phyloP scores from a whole-genome alignment of 2,329 filamentous ascomycete genomes.

The Aspergillus costaricaensis region DNA sequence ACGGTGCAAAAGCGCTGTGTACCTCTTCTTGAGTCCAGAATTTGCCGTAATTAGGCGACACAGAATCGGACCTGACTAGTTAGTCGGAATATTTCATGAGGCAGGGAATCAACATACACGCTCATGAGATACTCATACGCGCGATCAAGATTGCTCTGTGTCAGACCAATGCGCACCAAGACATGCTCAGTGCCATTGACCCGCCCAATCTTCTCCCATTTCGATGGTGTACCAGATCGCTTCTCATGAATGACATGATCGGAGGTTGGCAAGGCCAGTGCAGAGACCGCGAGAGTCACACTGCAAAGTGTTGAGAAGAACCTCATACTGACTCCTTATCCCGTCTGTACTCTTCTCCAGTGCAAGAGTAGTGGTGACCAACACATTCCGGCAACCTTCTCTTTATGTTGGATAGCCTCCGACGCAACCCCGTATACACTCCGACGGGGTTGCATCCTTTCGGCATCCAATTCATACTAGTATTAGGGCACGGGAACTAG shows the following conservation, averaged over 20 bases:
- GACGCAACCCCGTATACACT: too few species aligned
- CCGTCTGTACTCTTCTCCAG: too few species aligned
- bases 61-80: constrained; percentile 33
- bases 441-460: too few species aligned
- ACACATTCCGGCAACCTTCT: too few species aligned
- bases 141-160: constrained; percentile 30
- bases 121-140: constrained; percentile 35
- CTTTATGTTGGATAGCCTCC: too few species aligned
- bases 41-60: constrained; percentile 39
- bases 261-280: not conserved
- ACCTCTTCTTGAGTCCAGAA: constrained; percentile 36
- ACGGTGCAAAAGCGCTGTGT: constrained; percentile 40
- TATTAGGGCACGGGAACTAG: too few species aligned
- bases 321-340: not conserved
- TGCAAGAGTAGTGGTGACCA: too few species aligned
- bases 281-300: not conserved
- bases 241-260: constrained; percentile 3
- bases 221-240: not conserved
- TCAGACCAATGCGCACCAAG: constrained; percentile 28
- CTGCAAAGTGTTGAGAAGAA: not conserved
- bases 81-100: too few species aligned
- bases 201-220: constrained; percentile 1
- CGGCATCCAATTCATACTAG: too few species aligned
- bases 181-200: constrained; percentile 4
- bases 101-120: constrained; percentile 24